Evolutionary conservation across 768 basidiomycete species (phyloP).

Genomic region (Coprinopsis sp.): DNA sequence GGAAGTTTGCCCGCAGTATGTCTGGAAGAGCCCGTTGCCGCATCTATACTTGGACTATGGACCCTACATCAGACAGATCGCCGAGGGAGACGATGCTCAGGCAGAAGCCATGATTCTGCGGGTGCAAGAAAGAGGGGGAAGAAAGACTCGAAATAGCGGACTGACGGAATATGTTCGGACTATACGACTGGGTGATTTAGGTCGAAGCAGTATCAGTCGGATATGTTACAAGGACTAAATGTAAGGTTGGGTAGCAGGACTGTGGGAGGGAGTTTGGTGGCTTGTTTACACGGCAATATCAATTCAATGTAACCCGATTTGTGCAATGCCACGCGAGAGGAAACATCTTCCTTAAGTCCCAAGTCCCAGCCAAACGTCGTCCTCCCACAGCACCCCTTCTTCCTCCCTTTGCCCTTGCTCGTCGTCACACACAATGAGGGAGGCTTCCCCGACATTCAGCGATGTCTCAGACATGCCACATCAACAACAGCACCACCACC

Average conservation of each 20-base stretch:
- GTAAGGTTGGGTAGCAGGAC: constrained; percentile 4
- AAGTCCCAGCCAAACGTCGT: constrained; percentile 16
- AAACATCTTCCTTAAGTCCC: constrained; percentile 16
- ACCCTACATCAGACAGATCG: constrained; percentile 64
- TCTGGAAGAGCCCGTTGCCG: constrained; percentile 38
- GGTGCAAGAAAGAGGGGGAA: constrained; percentile 26
- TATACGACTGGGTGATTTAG: constrained; percentile 34
- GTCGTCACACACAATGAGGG: constrained; percentile 4
- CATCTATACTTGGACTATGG: constrained; percentile 63
- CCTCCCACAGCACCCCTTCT: constrained; percentile 9
- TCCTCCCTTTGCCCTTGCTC: constrained; percentile 11
- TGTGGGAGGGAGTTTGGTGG: not conserved
- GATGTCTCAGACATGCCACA: not conserved
- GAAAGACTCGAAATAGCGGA: constrained; percentile 57
- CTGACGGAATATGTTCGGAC: constrained; percentile 40
- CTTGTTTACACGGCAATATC: constrained; percentile 22
- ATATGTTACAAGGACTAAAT: constrained; percentile 19
- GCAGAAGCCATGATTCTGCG: constrained; percentile 26
- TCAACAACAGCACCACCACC: constrained; percentile 1
- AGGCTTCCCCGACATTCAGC: constrained; percentile 4
- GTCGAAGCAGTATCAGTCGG: constrained; percentile 28
- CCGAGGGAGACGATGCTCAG: constrained; percentile 56
- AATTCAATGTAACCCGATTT: constrained; percentile 41
- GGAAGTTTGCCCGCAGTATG: constrained; percentile 39
- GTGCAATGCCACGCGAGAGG: constrained; percentile 27